Evolutionary conservation across 352 stramenopile genomes (phyloP), one percentile per base, ranked within the genome.

Genomic region (Pilasporangium apinafurcum): DNA sequence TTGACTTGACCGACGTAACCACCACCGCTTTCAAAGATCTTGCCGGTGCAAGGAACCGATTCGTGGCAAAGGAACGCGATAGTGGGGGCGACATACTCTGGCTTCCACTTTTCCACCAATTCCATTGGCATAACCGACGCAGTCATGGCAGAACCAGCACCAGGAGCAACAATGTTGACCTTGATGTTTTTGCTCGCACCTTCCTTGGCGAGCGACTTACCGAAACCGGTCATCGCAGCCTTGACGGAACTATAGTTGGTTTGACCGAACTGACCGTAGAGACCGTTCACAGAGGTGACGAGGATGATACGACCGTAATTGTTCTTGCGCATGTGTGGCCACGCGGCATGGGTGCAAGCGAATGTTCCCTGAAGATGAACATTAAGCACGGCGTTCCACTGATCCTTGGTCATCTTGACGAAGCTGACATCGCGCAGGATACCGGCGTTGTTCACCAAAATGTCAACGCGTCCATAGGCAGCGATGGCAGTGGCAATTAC

Each of bases 381-480:
- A 45, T 73, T 67, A 10, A 92, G 65, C 41, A 95, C 82, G 25
- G 74, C 63, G 51, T 95, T 85, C 83, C 83, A 96, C 47, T 95
- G 68, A 16, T 80, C 65, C 51, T 95, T 83, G 31, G 61, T 83
- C 86, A 96, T 96, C 64, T 96, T 96, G 53, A 67, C 55, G 56
- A 96, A 96, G 38, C 59, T 78, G 48, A 87, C 68, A 79, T 96
- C 63, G 56, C 95, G 76, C 69, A 98, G 56, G 55, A 98, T 95
- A 8, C 88, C 93, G 10, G 95, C 95, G 65, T 98, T 98, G 70
- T 93, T 93, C 30, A 91, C 70, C n/a, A 93, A 30, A 24, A 93
- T 91, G 44, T 93, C 81, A 18, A 93, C 64, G 43, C 82, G 78
- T 16, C 74, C 76, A 29, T 77, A 93, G 26, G 44, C 60, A 27